Evolutionary conservation across 2,329 filamentous ascomycete genomes (phyloP).

Genomic region (Trichoderma koningii): DNA sequence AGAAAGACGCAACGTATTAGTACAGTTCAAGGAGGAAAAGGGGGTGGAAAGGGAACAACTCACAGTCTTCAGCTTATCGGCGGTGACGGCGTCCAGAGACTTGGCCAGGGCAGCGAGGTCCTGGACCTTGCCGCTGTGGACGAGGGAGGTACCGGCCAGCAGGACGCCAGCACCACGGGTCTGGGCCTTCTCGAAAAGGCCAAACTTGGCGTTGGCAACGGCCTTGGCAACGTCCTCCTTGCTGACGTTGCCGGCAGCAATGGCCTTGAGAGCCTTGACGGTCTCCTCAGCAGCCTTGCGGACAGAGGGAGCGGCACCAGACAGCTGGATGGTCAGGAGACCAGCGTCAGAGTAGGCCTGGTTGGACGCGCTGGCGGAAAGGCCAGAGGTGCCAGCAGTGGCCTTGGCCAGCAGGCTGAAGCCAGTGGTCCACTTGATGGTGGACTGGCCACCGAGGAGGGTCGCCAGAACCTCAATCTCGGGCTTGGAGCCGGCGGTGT

Average conservation of each 20-base stretch:
- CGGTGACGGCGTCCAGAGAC: conserved; percentile 76
- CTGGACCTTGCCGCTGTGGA: conserved; percentile 79
- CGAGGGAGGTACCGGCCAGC: conserved; percentile 79
- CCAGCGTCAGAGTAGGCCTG: conserved; percentile 91
- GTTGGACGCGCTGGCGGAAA: conserved; percentile 73
- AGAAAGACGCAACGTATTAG: neutral
- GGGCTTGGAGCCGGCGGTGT: conserved; percentile 80
- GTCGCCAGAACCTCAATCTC: conserved; percentile 85
- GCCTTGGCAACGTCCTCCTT: conserved; percentile 92
- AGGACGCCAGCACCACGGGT: conserved; percentile 76
- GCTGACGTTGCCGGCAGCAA: conserved; percentile 72
- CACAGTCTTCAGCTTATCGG: conserved; percentile 84
- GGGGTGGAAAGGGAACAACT: conserved; percentile 41
- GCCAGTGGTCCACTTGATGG: conserved; percentile 93
- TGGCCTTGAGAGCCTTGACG: conserved; percentile 78
- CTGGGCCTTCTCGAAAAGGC: conserved; percentile 80
- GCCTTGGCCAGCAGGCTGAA: conserved; percentile 89
- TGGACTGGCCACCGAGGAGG: conserved; percentile 85
- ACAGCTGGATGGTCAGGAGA: conserved; percentile 80
- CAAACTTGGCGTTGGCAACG: conserved; percentile 89
- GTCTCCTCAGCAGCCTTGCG: conserved; percentile 73
- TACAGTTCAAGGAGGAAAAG: neutral
- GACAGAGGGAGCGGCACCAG: conserved; percentile 72
- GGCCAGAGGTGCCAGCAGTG: conserved; percentile 64
- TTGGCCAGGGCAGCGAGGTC: conserved; percentile 80